These are phyloP conservation scores for Ascosphaera apis DNA, from an alignment of 2,329 filamentous ascomycete genomes.

Conservation along the genomic window DNA sequence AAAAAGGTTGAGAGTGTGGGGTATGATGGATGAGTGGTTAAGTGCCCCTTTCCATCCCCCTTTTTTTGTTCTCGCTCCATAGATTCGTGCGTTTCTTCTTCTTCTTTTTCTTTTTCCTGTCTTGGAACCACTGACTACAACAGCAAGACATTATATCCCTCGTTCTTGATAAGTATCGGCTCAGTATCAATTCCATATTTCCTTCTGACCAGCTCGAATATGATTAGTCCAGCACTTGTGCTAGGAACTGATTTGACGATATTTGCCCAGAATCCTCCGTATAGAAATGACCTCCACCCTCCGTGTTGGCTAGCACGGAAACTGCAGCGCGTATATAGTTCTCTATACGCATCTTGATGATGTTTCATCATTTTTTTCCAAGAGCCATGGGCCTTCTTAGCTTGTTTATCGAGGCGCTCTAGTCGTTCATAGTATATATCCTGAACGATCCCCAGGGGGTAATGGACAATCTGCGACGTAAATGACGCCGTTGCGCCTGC, in stretches of 20 bases:
- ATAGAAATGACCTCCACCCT: slow-evolving; percentile 34
- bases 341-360: slow-evolving; percentile 37
- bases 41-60: neutral
- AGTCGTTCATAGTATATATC: slow-evolving; percentile 35
- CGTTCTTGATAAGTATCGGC: slow-evolving; percentile 30
- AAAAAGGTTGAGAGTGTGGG: no score
- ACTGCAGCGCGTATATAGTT: slow-evolving; percentile 32
- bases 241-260: slow-evolving; percentile 39
- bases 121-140: slow-evolving; percentile 14
- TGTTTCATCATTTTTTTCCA: slow-evolving; percentile 24
- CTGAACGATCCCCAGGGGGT: slow-evolving; percentile 36
- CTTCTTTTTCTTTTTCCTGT: neutral
- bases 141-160: slow-evolving; percentile 38
- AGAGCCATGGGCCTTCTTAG: slow-evolving; percentile 18
- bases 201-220: slow-evolving; percentile 39
- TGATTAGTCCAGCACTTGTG: slow-evolving; percentile 39
- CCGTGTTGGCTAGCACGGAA: slow-evolving; percentile 27
- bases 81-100: neutral
- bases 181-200: slow-evolving; percentile 34
- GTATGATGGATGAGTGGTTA: no score
- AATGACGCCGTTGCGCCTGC: slow-evolving; percentile 36
- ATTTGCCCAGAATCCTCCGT: slow-evolving; percentile 30
- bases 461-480: slow-evolving; percentile 33
- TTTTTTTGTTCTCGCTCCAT: neutral
- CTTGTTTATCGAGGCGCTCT: slow-evolving; percentile 33